Conservation (phyloP, 2,329 filamentous ascomycete genomes). For the Epichloe baconii region DNA sequence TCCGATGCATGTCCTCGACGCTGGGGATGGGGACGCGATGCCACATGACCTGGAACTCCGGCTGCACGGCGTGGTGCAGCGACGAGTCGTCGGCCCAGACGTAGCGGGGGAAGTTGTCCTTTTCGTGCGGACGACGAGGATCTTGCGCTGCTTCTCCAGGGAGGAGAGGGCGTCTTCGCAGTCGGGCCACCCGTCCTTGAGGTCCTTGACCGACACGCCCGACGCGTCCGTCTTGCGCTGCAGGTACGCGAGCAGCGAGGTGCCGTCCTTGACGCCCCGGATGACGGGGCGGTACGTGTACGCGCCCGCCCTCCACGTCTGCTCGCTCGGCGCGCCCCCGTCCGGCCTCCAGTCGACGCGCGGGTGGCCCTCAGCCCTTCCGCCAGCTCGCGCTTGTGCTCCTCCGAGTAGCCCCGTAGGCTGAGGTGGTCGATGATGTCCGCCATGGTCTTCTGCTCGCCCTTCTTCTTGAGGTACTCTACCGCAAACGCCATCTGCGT, state of each 20-base stretch:
- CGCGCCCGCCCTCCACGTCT: constrained; percentile 54
- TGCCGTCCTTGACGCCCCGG: constrained; percentile 60
- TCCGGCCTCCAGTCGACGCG: constrained; percentile 45
- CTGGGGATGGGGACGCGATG: constrained; percentile 64
- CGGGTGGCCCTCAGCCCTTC: constrained; percentile 54
- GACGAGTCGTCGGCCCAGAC: constrained; percentile 83
- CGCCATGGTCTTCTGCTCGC: constrained; percentile 53
- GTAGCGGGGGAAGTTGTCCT: constrained; percentile 77
- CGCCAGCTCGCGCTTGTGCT: constrained; percentile 50
- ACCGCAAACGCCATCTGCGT: constrained; percentile 83
- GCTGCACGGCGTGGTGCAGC: constrained; percentile 61
- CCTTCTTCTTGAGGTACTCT: constrained; percentile 65
- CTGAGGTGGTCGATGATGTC: constrained; percentile 75
- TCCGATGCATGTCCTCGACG: constrained; percentile 61
- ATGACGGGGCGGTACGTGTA: constrained; percentile 78
- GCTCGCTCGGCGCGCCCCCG: constrained; percentile 42
- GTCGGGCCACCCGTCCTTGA: constrained; percentile 91
- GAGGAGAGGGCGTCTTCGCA: constrained; percentile 66
- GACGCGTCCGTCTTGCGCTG: constrained; percentile 70
- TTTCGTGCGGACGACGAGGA: constrained; percentile 85
- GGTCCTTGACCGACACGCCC: constrained; percentile 72
- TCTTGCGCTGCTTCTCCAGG: constrained; percentile 64
- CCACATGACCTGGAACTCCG: constrained; percentile 78
- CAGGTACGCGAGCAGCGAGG: constrained; percentile 66
- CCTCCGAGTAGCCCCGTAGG: constrained; percentile 48